Evolutionary conservation across 345 rosid species (phyloP).

Genomic region (Rhodomyrtus tomentosa): DNA sequence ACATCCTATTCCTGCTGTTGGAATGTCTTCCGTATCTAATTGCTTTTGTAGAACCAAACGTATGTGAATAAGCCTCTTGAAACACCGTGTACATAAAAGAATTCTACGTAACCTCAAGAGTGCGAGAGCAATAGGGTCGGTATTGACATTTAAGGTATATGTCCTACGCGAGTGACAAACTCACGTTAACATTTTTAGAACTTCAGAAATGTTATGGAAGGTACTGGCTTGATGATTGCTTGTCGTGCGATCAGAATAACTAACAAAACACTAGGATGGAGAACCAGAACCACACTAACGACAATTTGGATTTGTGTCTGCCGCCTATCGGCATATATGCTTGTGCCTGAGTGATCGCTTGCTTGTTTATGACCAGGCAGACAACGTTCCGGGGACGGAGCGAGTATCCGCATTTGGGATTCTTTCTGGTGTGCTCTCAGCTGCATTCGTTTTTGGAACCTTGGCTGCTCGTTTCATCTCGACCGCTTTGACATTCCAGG

Average conservation of each 20-base stretch:
- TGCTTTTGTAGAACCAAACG: neutral
- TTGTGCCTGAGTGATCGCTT: neutral
- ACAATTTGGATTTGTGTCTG: neutral
- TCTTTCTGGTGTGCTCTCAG: slow-evolving; percentile 40
- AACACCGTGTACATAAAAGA: neutral
- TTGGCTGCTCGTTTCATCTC: slow-evolving; percentile 72
- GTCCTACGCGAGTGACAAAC: neutral
- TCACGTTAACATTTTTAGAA: neutral
- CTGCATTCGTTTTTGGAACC: slow-evolving; percentile 44
- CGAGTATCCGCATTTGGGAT: slow-evolving; percentile 66
- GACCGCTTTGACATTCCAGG: slow-evolving; percentile 47
- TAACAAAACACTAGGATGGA: neutral
- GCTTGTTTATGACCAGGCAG: slow-evolving; percentile 40
- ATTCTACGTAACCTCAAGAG: neutral
- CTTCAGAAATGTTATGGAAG: neutral
- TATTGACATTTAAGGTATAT: neutral
- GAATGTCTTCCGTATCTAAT: neutral
- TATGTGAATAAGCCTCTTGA: neutral
- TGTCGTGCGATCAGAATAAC: neutral
- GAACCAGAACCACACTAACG: neutral
- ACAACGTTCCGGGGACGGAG: slow-evolving; percentile 26
- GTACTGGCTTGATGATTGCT: neutral
- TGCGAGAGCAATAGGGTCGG: neutral
- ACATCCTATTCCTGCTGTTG: neutral
- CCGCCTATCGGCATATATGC: neutral